Evolutionary conservation across 192 early-diverging fungal species (phyloP).

Genomic region (Mortierella antarctica): DNA sequence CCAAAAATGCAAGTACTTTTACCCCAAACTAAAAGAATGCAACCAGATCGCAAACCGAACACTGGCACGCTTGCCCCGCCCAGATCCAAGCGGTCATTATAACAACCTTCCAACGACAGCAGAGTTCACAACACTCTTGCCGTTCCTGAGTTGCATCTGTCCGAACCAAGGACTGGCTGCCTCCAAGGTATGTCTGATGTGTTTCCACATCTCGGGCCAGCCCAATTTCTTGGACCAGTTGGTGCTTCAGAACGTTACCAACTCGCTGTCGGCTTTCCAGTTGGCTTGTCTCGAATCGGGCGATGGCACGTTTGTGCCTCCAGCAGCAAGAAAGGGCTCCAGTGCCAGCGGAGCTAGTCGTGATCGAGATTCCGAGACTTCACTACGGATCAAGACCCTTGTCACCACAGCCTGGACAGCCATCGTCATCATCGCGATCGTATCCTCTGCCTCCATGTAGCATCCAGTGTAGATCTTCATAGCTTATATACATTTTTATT

Average conservation of each 20-base stretch:
- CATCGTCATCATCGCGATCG: too few relatives aligned
- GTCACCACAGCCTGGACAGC: background rate
- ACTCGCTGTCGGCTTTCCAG: slow-evolving; percentile 26
- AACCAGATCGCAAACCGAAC: slow-evolving; percentile 35
- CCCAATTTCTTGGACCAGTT: slow-evolving; percentile 27
- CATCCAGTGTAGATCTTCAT: too few relatives aligned
- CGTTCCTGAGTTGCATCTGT: slow-evolving; percentile 43
- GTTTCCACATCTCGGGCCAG: slow-evolving; percentile 29
- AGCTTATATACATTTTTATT: slow-evolving; percentile 20
- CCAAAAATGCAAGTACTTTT: slow-evolving; percentile 43
- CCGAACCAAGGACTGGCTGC: slow-evolving; percentile 41
- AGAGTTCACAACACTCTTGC: slow-evolving; percentile 35
- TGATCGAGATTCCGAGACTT: background rate
- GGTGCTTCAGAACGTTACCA: slow-evolving; percentile 19
- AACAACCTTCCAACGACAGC: background rate
- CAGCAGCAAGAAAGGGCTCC: slow-evolving; percentile 10
- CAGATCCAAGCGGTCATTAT: background rate
- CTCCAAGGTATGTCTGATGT: slow-evolving; percentile 27
- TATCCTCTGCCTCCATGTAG: too few relatives aligned
- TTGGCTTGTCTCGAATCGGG: slow-evolving; percentile 30
- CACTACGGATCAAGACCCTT: background rate
- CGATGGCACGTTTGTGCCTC: slow-evolving; percentile 24
- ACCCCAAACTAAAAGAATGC: slow-evolving; percentile 47
- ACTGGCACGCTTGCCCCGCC: background rate
- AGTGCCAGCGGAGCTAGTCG: slow-evolving; percentile 12